Base-by-base conservation (phyloP, 306 rosid species). In the Luffa aegyptiaca region DNA sequence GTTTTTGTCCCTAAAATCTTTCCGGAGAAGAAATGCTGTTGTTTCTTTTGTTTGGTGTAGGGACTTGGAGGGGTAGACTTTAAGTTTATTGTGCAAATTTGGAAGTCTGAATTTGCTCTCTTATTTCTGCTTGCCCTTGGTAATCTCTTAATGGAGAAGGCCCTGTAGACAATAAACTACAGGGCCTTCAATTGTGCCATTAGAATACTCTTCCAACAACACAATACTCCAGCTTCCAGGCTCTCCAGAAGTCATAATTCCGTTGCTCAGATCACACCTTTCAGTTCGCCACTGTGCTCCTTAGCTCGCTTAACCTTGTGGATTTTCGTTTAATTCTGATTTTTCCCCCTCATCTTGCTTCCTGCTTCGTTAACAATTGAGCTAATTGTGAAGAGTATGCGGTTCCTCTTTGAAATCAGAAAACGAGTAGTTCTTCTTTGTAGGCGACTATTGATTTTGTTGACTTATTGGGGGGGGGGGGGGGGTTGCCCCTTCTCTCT, bases 181-280 rank as follows among this genome's bases (percentile, higher is more conserved):
- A 52, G 18, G 63, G 31, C 17, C 48, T 75, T 75, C 63, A 75
- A 75, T 75, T 75, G 48, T 11, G 62, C 46, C 57, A 59, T 77
- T 77, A 6, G 41, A 45, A 61, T 41, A 76, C 66, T 53, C 66
- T n/a, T 37, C 8, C 16, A 35, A 52, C 49, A 17, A 75, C 79
- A 36, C 26, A 73, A 35, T 73, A 31, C 61, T 6, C 3, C 33
- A 53, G 35, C 31, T 16, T 46, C 42, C 6, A 12, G n/a, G 26
- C 4, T 61, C 39, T 77, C 31, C 44, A 21, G 49, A 59, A 42
- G 12, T 36, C 26, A 20, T 21, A 56, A 57, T 77, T 77, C 56
- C 41, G 55, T 45, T 42, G 71, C 80, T 59, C 80, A 77, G 80
- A 77, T 77, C 80, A 77, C 80, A 6, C 37, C 71, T 77, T 13